Percentiles rank a stretch among this genome's conserved stretches.
Conservation (phyloP, 73 alveolate genomes). For the Durusdinium trenchii region DNA sequence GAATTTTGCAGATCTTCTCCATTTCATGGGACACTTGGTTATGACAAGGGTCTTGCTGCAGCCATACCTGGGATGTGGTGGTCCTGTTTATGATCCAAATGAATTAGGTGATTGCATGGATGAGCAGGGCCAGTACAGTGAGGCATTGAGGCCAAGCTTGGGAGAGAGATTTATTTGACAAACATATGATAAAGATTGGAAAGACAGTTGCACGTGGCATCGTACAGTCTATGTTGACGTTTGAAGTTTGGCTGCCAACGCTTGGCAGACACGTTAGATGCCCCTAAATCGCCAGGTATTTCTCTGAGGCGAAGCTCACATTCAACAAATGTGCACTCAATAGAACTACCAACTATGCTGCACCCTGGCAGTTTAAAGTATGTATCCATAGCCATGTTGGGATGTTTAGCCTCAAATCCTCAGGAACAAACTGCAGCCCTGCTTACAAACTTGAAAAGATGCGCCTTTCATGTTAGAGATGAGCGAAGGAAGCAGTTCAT, state of each 20-base stretch:
- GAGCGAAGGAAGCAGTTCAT: background rate
- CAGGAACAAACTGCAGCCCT: too few relatives aligned
- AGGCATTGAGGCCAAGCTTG: constrained; percentile 3
- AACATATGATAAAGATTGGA: too few relatives aligned
- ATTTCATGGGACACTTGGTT: constrained; percentile 39
- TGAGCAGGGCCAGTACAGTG: constrained; percentile 68
- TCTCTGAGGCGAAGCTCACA: constrained; percentile 22
- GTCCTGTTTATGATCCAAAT: background rate
- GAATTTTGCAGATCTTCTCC: constrained; percentile 68
- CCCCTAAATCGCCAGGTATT: background rate
- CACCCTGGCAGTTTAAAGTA: background rate
- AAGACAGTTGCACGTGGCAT: too few relatives aligned
- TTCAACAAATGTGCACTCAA: constrained; percentile 31
- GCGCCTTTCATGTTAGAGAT: background rate
- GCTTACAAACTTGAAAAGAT: too few relatives aligned
- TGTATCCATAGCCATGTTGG: background rate
- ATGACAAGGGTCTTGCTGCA: too few relatives aligned
- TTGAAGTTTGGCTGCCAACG: background rate
- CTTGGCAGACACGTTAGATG: background rate
- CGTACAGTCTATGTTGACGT: too few relatives aligned
- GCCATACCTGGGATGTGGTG: background rate
- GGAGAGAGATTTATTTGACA: too few relatives aligned
- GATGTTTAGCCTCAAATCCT: too few relatives aligned
- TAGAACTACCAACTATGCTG: constrained; percentile 66
- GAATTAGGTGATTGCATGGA: constrained; percentile 37